Conservation (phyloP, 2,329 filamentous ascomycete genomes). For the Alternaria sp. region DNA sequence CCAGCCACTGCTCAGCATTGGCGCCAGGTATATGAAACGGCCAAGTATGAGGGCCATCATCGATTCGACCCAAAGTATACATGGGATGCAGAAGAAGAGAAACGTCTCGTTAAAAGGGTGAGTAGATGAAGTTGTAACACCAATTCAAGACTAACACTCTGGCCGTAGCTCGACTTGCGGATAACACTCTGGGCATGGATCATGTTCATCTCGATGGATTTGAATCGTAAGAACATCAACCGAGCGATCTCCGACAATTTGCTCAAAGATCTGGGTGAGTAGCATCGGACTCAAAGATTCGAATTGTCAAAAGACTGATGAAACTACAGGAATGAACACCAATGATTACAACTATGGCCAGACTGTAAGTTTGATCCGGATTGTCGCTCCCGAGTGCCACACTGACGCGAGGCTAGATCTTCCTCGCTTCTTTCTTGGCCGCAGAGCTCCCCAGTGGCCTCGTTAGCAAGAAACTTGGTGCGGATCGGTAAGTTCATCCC, state of each 20-base stretch:
- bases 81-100: constrained; percentile 59
- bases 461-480: constrained; percentile 62
- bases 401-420: constrained; percentile 32
- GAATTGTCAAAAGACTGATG: neutral
- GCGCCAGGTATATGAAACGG: constrained; percentile 38
- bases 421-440: constrained; percentile 55
- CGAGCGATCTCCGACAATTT: constrained; percentile 50
- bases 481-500: constrained; percentile 47
- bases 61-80: constrained; percentile 59
- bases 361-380: neutral
- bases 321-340: neutral
- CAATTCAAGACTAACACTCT: neutral
- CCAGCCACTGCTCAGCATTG: constrained; percentile 37
- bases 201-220: constrained; percentile 60
- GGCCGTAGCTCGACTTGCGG: constrained; percentile 36
- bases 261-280: constrained; percentile 42
- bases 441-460: constrained; percentile 62
- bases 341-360: neutral
- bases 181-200: constrained; percentile 53
- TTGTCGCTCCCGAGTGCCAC: neutral
- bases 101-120: constrained; percentile 57
- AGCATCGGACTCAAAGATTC: too few relatives aligned
- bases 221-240: constrained; percentile 60
- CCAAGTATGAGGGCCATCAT: constrained; percentile 52
- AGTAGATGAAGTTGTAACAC: constrained; percentile 21